A percentile compares a stretch with the other conserved stretches of the same genome.
Evolutionary conservation across 768 basidiomycete species (phyloP).

Genomic region (Mycena maculata): DNA sequence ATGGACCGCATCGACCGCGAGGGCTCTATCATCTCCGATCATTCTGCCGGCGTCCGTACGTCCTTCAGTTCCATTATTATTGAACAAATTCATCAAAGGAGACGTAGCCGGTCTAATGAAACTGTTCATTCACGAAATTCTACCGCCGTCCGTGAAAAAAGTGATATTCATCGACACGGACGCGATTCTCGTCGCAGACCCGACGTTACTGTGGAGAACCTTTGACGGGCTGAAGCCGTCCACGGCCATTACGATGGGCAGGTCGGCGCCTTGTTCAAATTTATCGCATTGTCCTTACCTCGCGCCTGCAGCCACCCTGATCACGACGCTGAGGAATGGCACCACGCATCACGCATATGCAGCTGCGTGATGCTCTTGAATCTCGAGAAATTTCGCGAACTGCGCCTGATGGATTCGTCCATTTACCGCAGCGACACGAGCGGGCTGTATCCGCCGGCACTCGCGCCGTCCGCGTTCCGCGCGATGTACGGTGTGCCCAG

Average conservation of each 20-base stretch:
- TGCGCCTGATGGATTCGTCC: conserved; percentile 61
- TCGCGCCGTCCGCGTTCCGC: conserved; percentile 55
- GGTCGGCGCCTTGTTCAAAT: not conserved
- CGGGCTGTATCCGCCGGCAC: conserved; percentile 42
- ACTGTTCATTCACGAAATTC: conserved; percentile 63
- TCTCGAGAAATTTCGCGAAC: conserved; percentile 54
- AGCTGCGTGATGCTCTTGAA: conserved; percentile 66
- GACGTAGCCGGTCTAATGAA: conserved; percentile 62
- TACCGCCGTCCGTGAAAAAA: conserved; percentile 55
- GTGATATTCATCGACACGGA: conserved; percentile 66
- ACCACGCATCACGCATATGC: conserved; percentile 60
- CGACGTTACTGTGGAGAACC: conserved; percentile 57
- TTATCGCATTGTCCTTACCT: not conserved
- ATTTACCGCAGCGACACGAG: conserved; percentile 47
- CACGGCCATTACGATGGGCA: conserved; percentile 55
- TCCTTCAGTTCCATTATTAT: conserved; percentile 21
- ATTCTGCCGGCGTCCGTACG: conserved; percentile 61
- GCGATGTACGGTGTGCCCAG: conserved; percentile 57
- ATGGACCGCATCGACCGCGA: conserved; percentile 57
- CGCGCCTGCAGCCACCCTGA: conserved; percentile 54
- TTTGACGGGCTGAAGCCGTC: conserved; percentile 48
- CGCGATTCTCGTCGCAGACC: conserved; percentile 61
- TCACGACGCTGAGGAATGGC: conserved; percentile 53
- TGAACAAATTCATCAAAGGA: not conserved
- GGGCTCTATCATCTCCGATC: conserved; percentile 57